A percentile compares a stretch with the other conserved stretches of the same genome.
These are phyloP conservation scores for Tulasnella sp. DNA, from an alignment of 768 basidiomycete species.

Conservation along the genomic window DNA sequence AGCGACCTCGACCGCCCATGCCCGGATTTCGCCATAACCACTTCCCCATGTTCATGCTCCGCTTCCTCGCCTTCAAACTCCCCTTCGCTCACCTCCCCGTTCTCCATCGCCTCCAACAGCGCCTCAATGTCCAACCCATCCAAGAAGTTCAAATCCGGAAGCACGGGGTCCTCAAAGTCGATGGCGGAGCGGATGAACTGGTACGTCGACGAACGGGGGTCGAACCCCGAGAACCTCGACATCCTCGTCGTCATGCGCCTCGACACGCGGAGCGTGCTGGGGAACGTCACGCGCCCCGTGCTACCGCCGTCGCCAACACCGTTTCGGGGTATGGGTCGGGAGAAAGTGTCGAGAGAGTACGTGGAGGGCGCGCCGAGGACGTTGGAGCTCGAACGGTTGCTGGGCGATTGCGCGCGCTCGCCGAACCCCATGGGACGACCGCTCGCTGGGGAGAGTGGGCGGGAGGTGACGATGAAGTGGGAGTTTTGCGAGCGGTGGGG, in stretches of 20 bases:
- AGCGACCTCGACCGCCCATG: neutral
- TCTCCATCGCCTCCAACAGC: neutral
- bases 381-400: neutral
- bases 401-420: neutral
- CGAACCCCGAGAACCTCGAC: constrained; percentile 1
- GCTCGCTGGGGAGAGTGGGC: neutral
- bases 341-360: neutral
- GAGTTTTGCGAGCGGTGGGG: neutral
- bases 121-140: constrained; percentile 2
- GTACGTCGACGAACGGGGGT: constrained; percentile 8
- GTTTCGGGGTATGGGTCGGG: neutral
- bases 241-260: neutral
- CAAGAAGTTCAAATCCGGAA: constrained; percentile 6
- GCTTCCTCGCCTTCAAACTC: neutral
- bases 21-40: neutral
- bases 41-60: neutral
- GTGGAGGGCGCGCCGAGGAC: neutral
- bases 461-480: neutral
- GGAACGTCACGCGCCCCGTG: neutral
- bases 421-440: neutral
- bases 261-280: neutral
- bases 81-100: neutral
- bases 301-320: neutral
- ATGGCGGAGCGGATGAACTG: constrained; percentile 4
- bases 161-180: neutral